These are phyloP conservation scores for Aspergillus fischeri DNA, from an alignment of 2,329 filamentous ascomycete species.

Conservation along the genomic window DNA sequence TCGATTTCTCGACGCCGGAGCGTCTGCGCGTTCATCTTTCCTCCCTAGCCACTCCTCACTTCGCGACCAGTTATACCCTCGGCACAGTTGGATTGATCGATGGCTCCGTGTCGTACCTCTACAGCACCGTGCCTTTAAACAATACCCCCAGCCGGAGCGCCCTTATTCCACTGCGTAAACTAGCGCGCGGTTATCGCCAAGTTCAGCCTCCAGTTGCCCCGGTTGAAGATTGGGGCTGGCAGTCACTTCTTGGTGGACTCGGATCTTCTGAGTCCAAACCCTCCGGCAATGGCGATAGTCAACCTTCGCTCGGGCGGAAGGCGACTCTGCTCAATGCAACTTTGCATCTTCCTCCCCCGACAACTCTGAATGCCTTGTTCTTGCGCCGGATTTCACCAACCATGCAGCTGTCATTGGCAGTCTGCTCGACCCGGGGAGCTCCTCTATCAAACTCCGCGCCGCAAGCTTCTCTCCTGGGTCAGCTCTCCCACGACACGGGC, in stretches of 20 bases:
- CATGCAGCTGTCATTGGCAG: slow-evolving; percentile 72
- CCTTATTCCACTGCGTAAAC: slow-evolving; percentile 68
- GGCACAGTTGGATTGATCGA: slow-evolving; percentile 88
- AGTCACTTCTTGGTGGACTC: slow-evolving; percentile 25
- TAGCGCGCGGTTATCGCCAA: slow-evolving; percentile 79
- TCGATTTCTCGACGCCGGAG: slow-evolving; percentile 82
- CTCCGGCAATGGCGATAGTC: slow-evolving; percentile 1
- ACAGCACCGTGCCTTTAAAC: slow-evolving; percentile 76
- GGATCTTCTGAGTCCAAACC: slow-evolving; percentile 7
- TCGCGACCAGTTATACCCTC: slow-evolving; percentile 89
- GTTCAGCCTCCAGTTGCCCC: slow-evolving; percentile 49
- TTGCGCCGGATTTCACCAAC: slow-evolving; percentile 72
- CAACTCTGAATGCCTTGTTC: slow-evolving; percentile 80
- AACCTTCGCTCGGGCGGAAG: slow-evolving; percentile 21
- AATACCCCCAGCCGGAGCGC: slow-evolving; percentile 65
- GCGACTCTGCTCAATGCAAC: slow-evolving; percentile 44
- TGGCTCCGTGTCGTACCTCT: slow-evolving; percentile 95
- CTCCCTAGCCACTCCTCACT: slow-evolving; percentile 85
- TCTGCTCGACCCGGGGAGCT: slow-evolving; percentile 39
- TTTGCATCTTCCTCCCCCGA: slow-evolving; percentile 59
- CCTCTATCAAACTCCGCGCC: slow-evolving; percentile 42
- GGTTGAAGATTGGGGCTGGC: slow-evolving; percentile 29
- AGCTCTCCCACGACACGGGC: slow-evolving; percentile 67
- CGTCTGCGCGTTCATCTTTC: slow-evolving; percentile 84
- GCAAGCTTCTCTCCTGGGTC: slow-evolving; percentile 43